Conservation (phyloP, 2,329 filamentous ascomycete species). For the Fusarium nodosum region DNA sequence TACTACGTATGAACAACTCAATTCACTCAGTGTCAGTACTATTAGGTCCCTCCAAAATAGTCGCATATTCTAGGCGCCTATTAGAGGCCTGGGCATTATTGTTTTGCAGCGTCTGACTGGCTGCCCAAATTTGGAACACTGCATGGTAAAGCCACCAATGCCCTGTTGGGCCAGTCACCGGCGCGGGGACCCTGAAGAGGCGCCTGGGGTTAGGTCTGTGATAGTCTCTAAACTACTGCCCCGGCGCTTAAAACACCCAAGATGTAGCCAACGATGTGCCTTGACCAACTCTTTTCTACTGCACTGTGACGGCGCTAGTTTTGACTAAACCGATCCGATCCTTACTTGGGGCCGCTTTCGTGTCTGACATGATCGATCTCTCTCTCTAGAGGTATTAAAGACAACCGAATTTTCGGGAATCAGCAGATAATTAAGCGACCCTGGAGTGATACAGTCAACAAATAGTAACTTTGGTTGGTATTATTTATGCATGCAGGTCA, state of each 20-base stretch:
- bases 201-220: constrained; percentile 23
- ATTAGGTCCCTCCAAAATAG: neutral
- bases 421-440: constrained; percentile 20
- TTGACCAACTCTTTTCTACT: constrained; percentile 36
- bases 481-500: constrained; percentile 10
- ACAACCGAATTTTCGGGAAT: constrained; percentile 25
- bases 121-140: constrained; percentile 49
- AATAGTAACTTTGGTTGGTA: neutral
- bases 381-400: neutral
- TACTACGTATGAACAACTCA: constrained; percentile 22
- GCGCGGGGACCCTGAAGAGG: constrained; percentile 25
- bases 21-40: constrained; percentile 3
- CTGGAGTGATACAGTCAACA: constrained; percentile 4
- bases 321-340: constrained; percentile 21
- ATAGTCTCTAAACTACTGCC: constrained; percentile 9
- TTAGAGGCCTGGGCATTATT: constrained; percentile 40
- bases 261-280: constrained; percentile 42
- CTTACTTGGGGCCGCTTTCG: constrained; percentile 1
- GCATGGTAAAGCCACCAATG: constrained; percentile 39
- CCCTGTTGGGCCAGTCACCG: constrained; percentile 12
- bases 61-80: constrained; percentile 42
- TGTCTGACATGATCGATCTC: constrained; percentile 11
- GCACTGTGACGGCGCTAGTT: constrained; percentile 50
- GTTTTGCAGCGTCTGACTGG: constrained; percentile 44
- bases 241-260: constrained; percentile 45